Conservation (phyloP, 1,284 basidiomycete genomes). For the Gymnopus androsaceus region DNA sequence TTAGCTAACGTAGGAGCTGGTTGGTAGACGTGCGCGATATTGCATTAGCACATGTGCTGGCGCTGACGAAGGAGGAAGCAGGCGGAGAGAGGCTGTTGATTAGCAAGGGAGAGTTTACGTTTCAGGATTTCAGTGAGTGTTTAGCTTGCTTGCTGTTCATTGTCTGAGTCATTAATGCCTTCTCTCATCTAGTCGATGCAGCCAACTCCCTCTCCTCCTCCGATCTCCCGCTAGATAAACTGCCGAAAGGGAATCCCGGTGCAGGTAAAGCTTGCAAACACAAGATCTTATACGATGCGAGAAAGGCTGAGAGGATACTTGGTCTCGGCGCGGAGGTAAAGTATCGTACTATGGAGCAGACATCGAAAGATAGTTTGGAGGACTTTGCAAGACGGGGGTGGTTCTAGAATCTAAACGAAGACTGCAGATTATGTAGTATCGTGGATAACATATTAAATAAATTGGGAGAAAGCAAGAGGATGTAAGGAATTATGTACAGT, state of each 20-base stretch:
- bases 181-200: constrained; percentile 27
- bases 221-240: constrained; percentile 23
- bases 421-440: no score
- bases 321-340: constrained; percentile 24
- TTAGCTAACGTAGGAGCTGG: constrained; percentile 18
- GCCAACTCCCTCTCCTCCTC: constrained; percentile 31
- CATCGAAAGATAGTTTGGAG: constrained; percentile 40
- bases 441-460: no score
- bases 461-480: no score
- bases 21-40: constrained; percentile 65
- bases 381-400: constrained; percentile 44
- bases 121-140: constrained; percentile 36
- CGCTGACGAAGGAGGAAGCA: constrained; percentile 48
- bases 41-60: constrained; percentile 51
- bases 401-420: no score
- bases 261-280: constrained; percentile 21
- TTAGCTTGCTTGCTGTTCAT: neutral
- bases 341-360: constrained; percentile 44
- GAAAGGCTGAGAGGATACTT: constrained; percentile 32
- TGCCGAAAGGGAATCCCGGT: constrained; percentile 35
- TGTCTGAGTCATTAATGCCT: neutral
- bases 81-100: constrained; percentile 53
- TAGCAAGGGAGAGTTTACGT: constrained; percentile 26
- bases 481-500: no score
- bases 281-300: constrained; percentile 38